phyloP scores from a whole-genome alignment of 208 protist species.

The Leishmania mexicana region DNA sequence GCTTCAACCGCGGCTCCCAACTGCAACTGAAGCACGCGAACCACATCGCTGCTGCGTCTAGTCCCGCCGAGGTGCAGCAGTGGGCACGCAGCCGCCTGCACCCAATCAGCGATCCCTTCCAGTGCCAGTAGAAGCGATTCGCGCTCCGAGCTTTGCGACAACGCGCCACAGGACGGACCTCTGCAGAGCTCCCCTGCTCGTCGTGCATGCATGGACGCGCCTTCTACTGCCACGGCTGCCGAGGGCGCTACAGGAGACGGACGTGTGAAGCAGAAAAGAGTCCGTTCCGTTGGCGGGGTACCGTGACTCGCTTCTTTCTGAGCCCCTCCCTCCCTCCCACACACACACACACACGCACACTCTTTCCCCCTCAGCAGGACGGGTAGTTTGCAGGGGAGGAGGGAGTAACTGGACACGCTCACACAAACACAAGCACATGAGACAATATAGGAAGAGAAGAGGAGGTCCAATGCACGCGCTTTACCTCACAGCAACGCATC shows the following conservation, averaged over 20 bases:
- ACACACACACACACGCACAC: no score
- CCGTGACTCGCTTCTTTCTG: not conserved
- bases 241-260: not conserved
- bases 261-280: not conserved
- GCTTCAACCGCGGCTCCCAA: constrained; percentile 56
- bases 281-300: not conserved
- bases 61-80: constrained; percentile 27
- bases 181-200: not conserved
- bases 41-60: constrained; percentile 1
- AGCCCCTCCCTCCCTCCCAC: no score
- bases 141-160: not conserved
- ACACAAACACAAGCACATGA: not conserved
- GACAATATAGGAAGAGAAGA: not conserved
- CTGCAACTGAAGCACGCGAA: constrained; percentile 38
- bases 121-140: constrained; percentile 8
- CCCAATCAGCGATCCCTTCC: constrained; percentile 28
- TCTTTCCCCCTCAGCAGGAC: not conserved
- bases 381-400: not conserved
- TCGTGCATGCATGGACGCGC: not conserved
- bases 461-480: no score
- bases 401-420: not conserved
- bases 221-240: no score
- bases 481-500: not conserved
- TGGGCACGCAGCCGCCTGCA: constrained; percentile 31
- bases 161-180: not conserved